Evolutionary conservation across 108 stramenopile species (phyloP).

Genomic region (Chaetoceros muelleri): DNA sequence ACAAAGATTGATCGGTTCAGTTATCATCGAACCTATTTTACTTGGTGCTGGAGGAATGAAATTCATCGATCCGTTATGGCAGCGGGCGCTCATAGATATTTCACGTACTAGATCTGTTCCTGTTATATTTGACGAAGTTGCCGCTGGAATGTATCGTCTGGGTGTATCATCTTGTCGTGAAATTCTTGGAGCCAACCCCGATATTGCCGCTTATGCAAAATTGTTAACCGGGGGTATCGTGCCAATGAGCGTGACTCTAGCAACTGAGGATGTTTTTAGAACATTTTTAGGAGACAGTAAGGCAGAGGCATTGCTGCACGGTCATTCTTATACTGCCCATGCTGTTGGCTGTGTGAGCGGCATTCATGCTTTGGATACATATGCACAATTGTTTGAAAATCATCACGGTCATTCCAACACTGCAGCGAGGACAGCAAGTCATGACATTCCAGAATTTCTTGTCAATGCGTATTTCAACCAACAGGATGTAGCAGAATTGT

Average conservation of each 20-base stretch:
- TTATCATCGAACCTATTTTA: conserved; percentile 15
- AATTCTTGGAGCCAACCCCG: conserved; percentile 11
- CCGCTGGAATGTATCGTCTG: conserved; percentile 15
- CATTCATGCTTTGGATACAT: conserved; percentile 17
- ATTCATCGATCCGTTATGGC: conserved; percentile 23
- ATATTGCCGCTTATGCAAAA: conserved; percentile 17
- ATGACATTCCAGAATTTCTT: too few species aligned
- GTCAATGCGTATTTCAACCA: conserved; percentile 11
- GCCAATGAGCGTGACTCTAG: conserved; percentile 9
- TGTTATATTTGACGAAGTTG: conserved; percentile 16
- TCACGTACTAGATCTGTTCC: conserved; percentile 10
- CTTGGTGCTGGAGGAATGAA: conserved; percentile 15
- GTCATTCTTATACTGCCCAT: conserved; percentile 15
- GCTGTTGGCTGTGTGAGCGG: conserved; percentile 14
- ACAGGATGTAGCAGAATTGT: conserved; percentile 7
- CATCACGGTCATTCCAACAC: background rate
- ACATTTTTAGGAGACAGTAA: conserved; percentile 16
- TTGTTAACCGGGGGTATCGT: conserved; percentile 11
- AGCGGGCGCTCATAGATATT: conserved; percentile 14
- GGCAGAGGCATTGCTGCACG: conserved; percentile 12
- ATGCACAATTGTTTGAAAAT: conserved; percentile 3
- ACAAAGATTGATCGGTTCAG: conserved; percentile 10
- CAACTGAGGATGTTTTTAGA: conserved; percentile 11
- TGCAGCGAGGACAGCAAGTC: background rate
- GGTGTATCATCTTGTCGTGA: conserved; percentile 14